Evolutionary conservation across 148 eudicot genomes (phyloP).

Genomic region (Spergularia bocconei): DNA sequence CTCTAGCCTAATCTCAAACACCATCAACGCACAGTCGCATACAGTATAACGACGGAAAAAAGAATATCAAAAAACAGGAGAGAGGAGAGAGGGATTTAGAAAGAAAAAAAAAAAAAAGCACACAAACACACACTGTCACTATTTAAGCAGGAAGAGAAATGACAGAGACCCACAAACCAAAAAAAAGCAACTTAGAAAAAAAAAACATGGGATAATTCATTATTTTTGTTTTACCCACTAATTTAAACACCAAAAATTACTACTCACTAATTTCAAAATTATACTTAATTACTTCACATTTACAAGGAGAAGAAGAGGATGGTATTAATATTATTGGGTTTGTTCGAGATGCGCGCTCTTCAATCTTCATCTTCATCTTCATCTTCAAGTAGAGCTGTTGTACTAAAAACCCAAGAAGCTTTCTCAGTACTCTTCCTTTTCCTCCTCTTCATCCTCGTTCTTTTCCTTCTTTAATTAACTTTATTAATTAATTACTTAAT

Average conservation of each 20-base stretch:
- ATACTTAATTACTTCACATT: background rate
- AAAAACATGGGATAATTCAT: background rate
- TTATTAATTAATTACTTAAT: no score
- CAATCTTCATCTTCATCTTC: constrained; percentile 12
- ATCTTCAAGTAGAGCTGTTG: background rate
- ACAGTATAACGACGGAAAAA: no score
- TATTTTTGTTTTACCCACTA: no score
- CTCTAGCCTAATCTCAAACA: no score
- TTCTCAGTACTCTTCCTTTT: constrained; percentile 66
- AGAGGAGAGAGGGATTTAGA: no score
- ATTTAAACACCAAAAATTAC: no score
- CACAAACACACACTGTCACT: no score
- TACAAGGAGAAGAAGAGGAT: background rate
- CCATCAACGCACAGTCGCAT: no score
- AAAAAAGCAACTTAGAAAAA: background rate
- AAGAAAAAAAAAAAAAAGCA: no score
- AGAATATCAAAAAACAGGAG: no score
- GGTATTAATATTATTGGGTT: constrained; percentile 4
- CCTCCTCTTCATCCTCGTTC: constrained; percentile 59
- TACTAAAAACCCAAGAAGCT: constrained; percentile 14
- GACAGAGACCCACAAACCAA: background rate
- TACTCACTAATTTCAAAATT: background rate
- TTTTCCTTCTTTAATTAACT: constrained; percentile 53
- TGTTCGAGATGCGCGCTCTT: constrained; percentile 9
- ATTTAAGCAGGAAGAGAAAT: no score